Base-by-base conservation (phyloP, 805 yeast species). In the Lachancea kluyveri region DNA sequence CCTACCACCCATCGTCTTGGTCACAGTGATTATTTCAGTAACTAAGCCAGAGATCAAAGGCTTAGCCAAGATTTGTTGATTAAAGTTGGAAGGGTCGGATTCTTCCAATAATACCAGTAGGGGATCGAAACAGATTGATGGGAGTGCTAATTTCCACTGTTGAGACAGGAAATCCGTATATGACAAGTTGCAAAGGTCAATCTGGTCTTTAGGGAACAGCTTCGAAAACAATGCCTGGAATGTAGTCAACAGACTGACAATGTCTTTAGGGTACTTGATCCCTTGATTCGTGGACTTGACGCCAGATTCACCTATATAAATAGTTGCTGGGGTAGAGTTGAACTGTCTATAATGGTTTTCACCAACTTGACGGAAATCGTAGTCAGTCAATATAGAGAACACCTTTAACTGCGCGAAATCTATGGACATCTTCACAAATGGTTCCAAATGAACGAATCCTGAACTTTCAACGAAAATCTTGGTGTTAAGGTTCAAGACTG, bases 91-190 rank as follows among this genome's bases (percentile, higher is more conserved):
- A 2, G 94, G 86, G 41, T 62, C 67, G 4, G 80, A 74, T 36
- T 73, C 70, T 57, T 86, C 95, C 48, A 88, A 77, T 8, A 84
- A 49, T 15, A 87, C 68, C 20, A 85, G 64, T 26, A 87, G 62
- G 4, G 95, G 86, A 54, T 80, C 83, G 50, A 87, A 74, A 14
- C 87, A 79, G 24, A 86, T 73, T 35, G 74, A 70, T 6, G 94
- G 85, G 33, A 86, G 67, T 1, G 94, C 88, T 35, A 83, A 67
- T 52, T 79, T 77, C 95, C 95, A 87, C 57, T 86, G 92, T 46
- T 79, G 79, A 8, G 78, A 72, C 56, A 74, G 62, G 46, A 74
- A 80, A 41, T 76, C 85, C 34, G 68, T 16, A 3, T 46, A 38
- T 4, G 50, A 41, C 21, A 38, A 39, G 26, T 43, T 42, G 36